These are phyloP conservation scores for Hygrophorus pudorinus DNA, from an alignment of 768 basidiomycete genomes.

Conservation along the genomic window DNA sequence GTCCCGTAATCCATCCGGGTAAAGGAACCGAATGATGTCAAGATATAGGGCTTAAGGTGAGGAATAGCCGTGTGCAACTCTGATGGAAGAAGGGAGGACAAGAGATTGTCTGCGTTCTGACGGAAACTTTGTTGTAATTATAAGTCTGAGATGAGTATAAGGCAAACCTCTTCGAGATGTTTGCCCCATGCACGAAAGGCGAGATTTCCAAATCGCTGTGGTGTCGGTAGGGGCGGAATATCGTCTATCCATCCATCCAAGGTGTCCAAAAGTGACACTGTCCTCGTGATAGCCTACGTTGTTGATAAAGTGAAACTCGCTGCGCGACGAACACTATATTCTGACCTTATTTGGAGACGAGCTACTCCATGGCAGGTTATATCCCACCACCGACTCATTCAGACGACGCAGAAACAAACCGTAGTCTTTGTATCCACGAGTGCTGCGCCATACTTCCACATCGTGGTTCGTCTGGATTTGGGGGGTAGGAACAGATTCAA, in stretches of 20 bases:
- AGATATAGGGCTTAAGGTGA: constrained; percentile 67
- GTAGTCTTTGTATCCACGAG: constrained; percentile 66
- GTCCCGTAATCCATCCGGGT: constrained; percentile 93
- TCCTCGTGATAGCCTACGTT: constrained; percentile 34
- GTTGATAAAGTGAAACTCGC: background rate
- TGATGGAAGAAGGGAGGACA: constrained; percentile 37
- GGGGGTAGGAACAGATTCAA: constrained; percentile 26
- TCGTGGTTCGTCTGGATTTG: constrained; percentile 68
- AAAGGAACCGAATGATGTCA: constrained; percentile 83
- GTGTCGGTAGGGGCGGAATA: constrained; percentile 61
- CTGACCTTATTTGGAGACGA: background rate
- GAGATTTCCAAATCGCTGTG: constrained; percentile 88
- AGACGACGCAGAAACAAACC: constrained; percentile 65
- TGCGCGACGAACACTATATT: background rate
- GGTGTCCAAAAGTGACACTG: constrained; percentile 50
- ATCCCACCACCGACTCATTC: constrained; percentile 68
- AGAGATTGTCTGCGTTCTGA: constrained; percentile 46
- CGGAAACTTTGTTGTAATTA: constrained; percentile 7
- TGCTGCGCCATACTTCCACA: constrained; percentile 60
- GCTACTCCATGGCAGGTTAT: constrained; percentile 34
- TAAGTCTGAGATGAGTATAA: constrained; percentile 2
- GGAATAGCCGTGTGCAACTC: constrained; percentile 37
- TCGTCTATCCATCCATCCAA: constrained; percentile 71
- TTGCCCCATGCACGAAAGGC: constrained; percentile 81
- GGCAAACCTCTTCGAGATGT: constrained; percentile 61